Percentiles rank a stretch among this genome's conserved stretches.
Conservation (phyloP, 2,329 filamentous ascomycete species). For the Epicoccum sorghinum region DNA sequence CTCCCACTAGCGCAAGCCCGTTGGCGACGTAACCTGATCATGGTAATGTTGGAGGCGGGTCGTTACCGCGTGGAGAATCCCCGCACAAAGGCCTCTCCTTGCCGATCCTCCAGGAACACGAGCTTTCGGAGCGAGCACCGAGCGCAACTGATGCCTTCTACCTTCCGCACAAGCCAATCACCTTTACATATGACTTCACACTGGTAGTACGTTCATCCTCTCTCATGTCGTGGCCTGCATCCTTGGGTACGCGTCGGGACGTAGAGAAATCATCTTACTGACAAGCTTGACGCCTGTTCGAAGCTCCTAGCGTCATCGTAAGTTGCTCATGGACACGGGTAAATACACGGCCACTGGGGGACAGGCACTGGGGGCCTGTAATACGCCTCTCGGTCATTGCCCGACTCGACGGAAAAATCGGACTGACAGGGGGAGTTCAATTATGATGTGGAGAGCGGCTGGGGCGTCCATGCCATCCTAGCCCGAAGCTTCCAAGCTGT, state of each 20-base stretch:
- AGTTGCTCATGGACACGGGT: conserved; percentile 3
- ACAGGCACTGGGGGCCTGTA: conserved; percentile 11
- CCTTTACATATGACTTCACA: background rate
- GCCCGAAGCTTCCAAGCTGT: conserved; percentile 21
- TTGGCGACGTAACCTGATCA: conserved; percentile 20
- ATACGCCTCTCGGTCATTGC: conserved; percentile 32
- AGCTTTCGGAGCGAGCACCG: conserved; percentile 24
- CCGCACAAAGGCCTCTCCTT: conserved; percentile 29
- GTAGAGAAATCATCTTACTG: conserved; percentile 7
- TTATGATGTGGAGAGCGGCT: conserved; percentile 31
- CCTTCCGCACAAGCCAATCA: conserved; percentile 1
- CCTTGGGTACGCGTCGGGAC: background rate
- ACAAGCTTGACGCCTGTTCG: conserved; percentile 13
- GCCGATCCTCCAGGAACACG: conserved; percentile 35
- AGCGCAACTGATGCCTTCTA: background rate
- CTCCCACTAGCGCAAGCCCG: conserved; percentile 12
- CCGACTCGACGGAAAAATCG: conserved; percentile 19
- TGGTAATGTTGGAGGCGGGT: conserved; percentile 18
- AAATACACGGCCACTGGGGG: background rate
- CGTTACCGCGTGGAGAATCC: conserved; percentile 24
- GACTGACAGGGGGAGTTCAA: conserved; percentile 22
- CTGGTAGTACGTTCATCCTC: background rate
- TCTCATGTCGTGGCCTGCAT: background rate
- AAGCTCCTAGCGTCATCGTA: conserved; percentile 15
- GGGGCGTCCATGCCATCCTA: conserved; percentile 27